These are phyloP conservation scores for Xylaria sp. DNA, from an alignment of 2,329 filamentous ascomycete species.

Conservation along the genomic window DNA sequence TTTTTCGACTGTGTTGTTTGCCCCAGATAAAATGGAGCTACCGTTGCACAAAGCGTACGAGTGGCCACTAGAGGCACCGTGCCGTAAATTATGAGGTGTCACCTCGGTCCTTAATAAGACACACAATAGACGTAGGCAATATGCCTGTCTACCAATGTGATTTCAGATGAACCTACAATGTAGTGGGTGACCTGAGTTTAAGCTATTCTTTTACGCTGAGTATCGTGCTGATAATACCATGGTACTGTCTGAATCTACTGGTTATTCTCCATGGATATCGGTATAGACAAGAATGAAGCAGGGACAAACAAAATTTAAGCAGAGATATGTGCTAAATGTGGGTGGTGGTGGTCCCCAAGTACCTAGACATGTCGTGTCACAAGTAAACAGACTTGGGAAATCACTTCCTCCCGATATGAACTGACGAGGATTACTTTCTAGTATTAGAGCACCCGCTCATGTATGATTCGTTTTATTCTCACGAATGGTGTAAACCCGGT, in stretches of 20 bases:
- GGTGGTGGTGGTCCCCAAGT: not conserved
- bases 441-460: not conserved
- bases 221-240: not conserved
- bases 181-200: not conserved
- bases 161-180: not conserved
- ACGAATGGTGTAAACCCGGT: not conserved
- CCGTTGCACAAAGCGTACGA: conserved; percentile 38
- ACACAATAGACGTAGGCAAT: conserved; percentile 14
- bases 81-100: conserved; percentile 45
- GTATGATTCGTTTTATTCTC: no score
- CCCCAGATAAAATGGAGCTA: conserved; percentile 39
- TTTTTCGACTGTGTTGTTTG: conserved; percentile 36
- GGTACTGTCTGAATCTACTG: not conserved
- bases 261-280: not conserved
- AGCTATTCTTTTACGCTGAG: not conserved
- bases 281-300: not conserved
- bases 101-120: conserved; percentile 44
- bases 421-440: not conserved
- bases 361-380: not conserved
- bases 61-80: conserved; percentile 1
- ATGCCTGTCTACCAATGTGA: not conserved
- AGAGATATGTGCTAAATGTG: no score
- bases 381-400: not conserved
- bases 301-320: not conserved
- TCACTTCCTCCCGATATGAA: not conserved